Evolutionary conservation across 805 yeast species (phyloP), one percentile per base, ranked within the genome.

Genomic region (Tetrapisispora namnaoensis): DNA sequence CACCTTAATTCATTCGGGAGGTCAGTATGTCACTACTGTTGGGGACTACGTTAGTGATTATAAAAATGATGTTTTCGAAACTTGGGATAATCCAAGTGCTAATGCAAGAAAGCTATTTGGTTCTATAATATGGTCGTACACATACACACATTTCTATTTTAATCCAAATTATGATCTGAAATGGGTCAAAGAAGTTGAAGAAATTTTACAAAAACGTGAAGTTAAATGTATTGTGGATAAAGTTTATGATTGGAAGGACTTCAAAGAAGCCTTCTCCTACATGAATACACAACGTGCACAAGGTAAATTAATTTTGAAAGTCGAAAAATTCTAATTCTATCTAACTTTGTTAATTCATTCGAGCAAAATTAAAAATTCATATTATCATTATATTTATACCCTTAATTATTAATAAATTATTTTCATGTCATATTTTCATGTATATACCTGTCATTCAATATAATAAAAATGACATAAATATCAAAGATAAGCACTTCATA

Each of bases 301-400:
- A 49, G 96, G 95, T 36, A 87, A 86, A 62, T 69, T 87, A 44
- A 75, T 87, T n/a, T 49, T 73, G 42, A 59, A 72, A 39, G 69
- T 69, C n/a, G 76, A 72, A 48, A 60, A 61, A 30, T 73, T 73
- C 51, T 73, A 55, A 55, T 41, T 8, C 3, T 22, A 22, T 14
- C 10, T 11, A 4, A 18, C n/a, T 11, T 3, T 32, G 2, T 21
- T 35, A 20, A 6, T 17, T n/a, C 20, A 32, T 34, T 21, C 7
- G 14, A n/a, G 21, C 21, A 20, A 20, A 14, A 16, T 34, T 35
- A 17, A 21, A 37, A 21, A 34, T 18, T 30, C 37, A 32, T 20
- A 20, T 24, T 10, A 30, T 6, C 20, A 18, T 6, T 42, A 42
- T 42, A 24, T 24, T 24, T 24, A 42, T 40, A 40, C 35, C 44